A percentile compares a stretch with the other conserved stretches of the same genome.
phyloP scores from a whole-genome alignment of 1,284 basidiomycete species.

The Pseudozyma thailandica region DNA sequence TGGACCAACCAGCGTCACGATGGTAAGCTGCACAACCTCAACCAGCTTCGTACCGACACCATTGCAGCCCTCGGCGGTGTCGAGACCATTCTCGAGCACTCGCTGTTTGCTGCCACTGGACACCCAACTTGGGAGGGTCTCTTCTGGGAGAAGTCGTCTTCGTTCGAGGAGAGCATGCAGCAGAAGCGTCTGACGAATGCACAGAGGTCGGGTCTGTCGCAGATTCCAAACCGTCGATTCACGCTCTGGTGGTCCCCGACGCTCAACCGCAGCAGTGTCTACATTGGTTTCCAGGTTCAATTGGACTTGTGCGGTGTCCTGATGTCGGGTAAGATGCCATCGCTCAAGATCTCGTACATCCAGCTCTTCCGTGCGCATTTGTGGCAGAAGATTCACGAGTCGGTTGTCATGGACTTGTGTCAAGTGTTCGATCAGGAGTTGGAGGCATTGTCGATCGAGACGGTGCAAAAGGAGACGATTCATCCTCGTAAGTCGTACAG shows the following conservation, averaged over 20 bases:
- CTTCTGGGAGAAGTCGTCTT: constrained; percentile 71
- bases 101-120: constrained; percentile 95
- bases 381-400: constrained; percentile 83
- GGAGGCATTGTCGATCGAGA: constrained; percentile 97
- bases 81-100: constrained; percentile 96
- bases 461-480: constrained; percentile 99
- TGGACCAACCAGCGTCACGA: constrained; percentile 99
- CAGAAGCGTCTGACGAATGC: constrained; percentile 82
- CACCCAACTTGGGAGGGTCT: constrained; percentile 77
- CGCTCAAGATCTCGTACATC: constrained; percentile 80
- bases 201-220: constrained; percentile 93
- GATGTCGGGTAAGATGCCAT: constrained; percentile 98
- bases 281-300: constrained; percentile 99
- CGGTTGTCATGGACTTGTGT: constrained; percentile 92
- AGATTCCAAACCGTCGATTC: constrained; percentile 99
- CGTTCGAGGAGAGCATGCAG: constrained; percentile 96
- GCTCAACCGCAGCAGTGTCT: constrained; percentile 97
- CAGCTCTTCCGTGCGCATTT: constrained; percentile 99
- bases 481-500: constrained; percentile 99
- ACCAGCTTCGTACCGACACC: constrained; percentile 98
- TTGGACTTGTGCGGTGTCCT: constrained; percentile 87
- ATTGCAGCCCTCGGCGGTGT: constrained; percentile 98
- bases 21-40: constrained; percentile 96
- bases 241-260: constrained; percentile 98
- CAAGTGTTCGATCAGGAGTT: constrained; percentile 99